Percentiles rank a stretch among this genome's conserved stretches.
Conservation (phyloP, 495 filamentous ascomycete genomes). For the Aspergillus incahuasiensis region DNA sequence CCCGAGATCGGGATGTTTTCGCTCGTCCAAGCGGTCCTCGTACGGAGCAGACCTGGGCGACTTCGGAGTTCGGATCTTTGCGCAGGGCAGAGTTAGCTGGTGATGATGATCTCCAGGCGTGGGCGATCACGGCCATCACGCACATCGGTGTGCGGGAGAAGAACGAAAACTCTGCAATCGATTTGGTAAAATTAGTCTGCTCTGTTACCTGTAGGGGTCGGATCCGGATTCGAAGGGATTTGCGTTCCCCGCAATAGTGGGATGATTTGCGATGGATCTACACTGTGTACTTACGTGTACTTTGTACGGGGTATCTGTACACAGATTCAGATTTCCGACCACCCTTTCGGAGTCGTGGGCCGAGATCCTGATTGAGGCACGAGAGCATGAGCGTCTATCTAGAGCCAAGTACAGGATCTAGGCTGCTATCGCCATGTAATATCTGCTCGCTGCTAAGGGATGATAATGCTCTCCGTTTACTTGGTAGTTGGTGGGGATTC, state of each 20-base stretch:
- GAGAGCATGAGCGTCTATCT: not conserved
- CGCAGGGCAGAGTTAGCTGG: not conserved
- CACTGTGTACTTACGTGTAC: too few relatives aligned
- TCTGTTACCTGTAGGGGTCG: not conserved
- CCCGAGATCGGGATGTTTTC: not conserved
- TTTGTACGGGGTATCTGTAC: not conserved
- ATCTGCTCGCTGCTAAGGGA: not conserved
- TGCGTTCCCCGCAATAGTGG: not conserved
- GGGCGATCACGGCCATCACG: not conserved
- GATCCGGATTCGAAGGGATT: not conserved
- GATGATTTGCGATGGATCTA: not conserved
- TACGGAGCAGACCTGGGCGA: not conserved
- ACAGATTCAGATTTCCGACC: not conserved
- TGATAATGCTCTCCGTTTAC: not conserved
- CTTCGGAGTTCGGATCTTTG: not conserved
- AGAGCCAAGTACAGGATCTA: not conserved
- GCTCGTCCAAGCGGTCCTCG: not conserved
- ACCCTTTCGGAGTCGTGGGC: not conserved
- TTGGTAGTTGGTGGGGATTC: not conserved
- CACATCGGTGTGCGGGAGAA: not conserved
- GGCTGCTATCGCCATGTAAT: not conserved
- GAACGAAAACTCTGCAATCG: not conserved
- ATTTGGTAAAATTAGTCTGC: not conserved
- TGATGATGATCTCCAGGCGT: not conserved
- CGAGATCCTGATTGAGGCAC: not conserved